A percentile compares a stretch with the other conserved stretches of the same genome.
Evolutionary conservation across 495 filamentous ascomycete genomes (phyloP).

Genomic region (Paragyromitra xinjiangensis): DNA sequence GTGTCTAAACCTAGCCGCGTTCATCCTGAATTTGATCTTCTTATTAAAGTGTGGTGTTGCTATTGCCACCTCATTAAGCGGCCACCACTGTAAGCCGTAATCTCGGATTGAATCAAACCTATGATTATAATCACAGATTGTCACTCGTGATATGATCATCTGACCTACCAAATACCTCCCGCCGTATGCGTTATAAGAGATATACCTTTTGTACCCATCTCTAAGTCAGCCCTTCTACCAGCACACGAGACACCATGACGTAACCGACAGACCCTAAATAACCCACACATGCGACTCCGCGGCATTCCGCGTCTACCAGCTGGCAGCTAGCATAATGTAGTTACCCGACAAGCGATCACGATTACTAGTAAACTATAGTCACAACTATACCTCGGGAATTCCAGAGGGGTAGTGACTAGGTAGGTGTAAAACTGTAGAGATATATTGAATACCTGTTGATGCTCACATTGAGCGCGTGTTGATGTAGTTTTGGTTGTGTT

Average conservation of each 20-base stretch:
- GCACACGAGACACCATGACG: too few relatives aligned
- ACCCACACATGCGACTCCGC: neutral
- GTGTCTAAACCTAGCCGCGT: too few relatives aligned
- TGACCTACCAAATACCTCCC: neutral
- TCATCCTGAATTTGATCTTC: too few relatives aligned
- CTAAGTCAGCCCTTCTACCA: too few relatives aligned
- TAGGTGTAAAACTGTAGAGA: neutral
- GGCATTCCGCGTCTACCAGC: neutral
- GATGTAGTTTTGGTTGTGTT: neutral
- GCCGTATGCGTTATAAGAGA: too few relatives aligned
- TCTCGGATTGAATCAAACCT: neutral
- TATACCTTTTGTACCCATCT: too few relatives aligned
- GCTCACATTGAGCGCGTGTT: neutral
- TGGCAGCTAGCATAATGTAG: neutral
- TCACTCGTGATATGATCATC: conserved; percentile 1
- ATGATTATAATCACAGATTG: neutral
- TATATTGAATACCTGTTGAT: neutral
- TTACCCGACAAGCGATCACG: neutral
- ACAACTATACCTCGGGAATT: neutral
- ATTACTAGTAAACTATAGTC: neutral
- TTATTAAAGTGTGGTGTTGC: too few relatives aligned
- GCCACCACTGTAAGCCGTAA: neutral
- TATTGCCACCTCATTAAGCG: too few relatives aligned
- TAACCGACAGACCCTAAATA: neutral
- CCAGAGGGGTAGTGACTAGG: neutral